A percentile compares a stretch with the other conserved stretches of the same genome.
These are phyloP conservation scores for Plenodomus lindquistii DNA, from an alignment of 2,329 filamentous ascomycete species.

Conservation along the genomic window DNA sequence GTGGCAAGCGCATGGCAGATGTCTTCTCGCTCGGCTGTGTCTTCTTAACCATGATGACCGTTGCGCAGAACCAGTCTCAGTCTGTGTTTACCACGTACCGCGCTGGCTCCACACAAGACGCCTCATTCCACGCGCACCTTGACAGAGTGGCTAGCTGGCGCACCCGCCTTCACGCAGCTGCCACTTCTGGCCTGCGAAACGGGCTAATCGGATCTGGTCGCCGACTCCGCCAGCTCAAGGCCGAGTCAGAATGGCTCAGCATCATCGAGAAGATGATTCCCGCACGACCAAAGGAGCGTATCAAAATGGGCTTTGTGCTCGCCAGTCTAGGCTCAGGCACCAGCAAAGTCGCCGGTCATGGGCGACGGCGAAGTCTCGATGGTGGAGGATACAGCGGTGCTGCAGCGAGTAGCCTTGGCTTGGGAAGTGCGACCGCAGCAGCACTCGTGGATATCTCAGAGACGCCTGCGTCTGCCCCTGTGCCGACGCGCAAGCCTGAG, in stretches of 20 bases:
- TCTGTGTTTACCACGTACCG: conserved; percentile 41
- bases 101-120: conserved; percentile 39
- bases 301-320: conserved; percentile 40
- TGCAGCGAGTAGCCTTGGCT: conserved; percentile 22
- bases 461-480: not conserved
- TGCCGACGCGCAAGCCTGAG: conserved; percentile 27
- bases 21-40: conserved; percentile 47
- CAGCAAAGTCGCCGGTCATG: conserved; percentile 22
- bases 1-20: conserved; percentile 44
- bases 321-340: conserved; percentile 30
- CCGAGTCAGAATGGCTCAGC: conserved; percentile 40
- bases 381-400: conserved; percentile 40
- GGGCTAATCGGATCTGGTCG: conserved; percentile 35
- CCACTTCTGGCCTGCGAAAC: conserved; percentile 34
- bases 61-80: conserved; percentile 41
- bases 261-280: conserved; percentile 44
- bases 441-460: conserved; percentile 21
- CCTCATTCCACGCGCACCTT: conserved; percentile 46
- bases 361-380: conserved; percentile 41
- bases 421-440: conserved; percentile 11
- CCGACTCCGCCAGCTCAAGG: conserved; percentile 37
- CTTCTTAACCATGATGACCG: conserved; percentile 46
- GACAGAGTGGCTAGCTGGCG: conserved; percentile 42
- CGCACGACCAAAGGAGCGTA: conserved; percentile 36
- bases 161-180: conserved; percentile 36